Evolutionary conservation across 768 basidiomycete species (phyloP), one percentile per base, ranked within the genome.

Genomic region (Kwoniella europaea): DNA sequence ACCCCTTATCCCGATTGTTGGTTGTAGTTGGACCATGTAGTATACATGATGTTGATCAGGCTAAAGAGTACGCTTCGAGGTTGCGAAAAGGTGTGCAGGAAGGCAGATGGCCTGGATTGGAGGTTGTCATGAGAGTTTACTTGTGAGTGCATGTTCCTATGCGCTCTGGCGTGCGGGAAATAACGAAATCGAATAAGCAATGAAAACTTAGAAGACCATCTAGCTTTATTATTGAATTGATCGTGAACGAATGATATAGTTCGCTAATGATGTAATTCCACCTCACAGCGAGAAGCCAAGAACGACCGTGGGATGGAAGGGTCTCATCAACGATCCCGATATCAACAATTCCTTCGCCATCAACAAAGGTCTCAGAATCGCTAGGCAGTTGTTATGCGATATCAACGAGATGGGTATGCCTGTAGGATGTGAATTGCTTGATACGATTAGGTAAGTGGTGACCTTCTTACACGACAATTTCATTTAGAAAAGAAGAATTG

Each of bases 21-120:
- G 94, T 98, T 79, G 87, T 98, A 78, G 91, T 98, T 74, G 96
- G 96, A 2, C 96, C 96, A 27, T 98, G 96, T 86, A 94, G 92
- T 0, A 97, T 98, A 72, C 96, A 98, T 82, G 91, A 90, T 10
- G 85, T 92, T 3, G 89, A 90, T 63, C 92, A 94, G 82, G 95
- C 94, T 2, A 84, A 81, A 61, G 84, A 85, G 76, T 85, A 85
- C 74, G 85, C 85, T 13, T 67, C 67, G 20, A 71, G 76, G 65
- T 74, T 79, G 62, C 72, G 78, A 89, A 57, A 88, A 92, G 80
- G 91, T 88, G 81, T 86, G 85, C 3, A 91, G 90, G 85, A 87
- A 90, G 55, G 86, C 87, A 84, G 86, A 20, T 64, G 92, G 77
- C 83, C 84, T 1, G 85, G 94, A 76, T 87, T 99, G 61, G 86